Conservation (phyloP, 805 yeast species). For the Candida tammaniensis region DNA sequence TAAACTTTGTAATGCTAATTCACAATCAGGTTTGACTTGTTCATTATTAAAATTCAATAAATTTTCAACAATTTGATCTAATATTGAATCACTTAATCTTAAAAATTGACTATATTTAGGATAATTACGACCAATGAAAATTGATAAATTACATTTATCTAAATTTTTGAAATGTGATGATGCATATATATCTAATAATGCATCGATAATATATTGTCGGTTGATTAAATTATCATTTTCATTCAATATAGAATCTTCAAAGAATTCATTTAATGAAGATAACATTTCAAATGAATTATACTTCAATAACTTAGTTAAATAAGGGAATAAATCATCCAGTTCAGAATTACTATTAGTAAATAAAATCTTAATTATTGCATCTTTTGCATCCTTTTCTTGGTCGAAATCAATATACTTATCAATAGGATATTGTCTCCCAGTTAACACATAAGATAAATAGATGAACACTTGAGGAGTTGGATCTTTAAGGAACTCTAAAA, state of each 20-base stretch:
- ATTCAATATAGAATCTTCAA: conserved; percentile 76
- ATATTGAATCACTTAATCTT: conserved; percentile 58
- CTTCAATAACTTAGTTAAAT: conserved; percentile 55
- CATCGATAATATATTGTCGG: conserved; percentile 77
- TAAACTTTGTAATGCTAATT: conserved; percentile 71
- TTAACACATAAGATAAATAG: conserved; percentile 65
- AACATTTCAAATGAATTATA: conserved; percentile 59
- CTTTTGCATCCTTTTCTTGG: conserved; percentile 42
- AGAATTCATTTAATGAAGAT: conserved; percentile 70
- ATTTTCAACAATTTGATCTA: conserved; percentile 46
- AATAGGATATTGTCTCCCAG: conserved; percentile 82
- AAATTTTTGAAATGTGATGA: conserved; percentile 25
- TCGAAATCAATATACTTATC: conserved; percentile 44
- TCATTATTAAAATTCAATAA: conserved; percentile 44
- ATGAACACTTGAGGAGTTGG: conserved; percentile 28
- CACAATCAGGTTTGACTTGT: conserved; percentile 54
- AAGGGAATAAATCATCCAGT: conserved; percentile 56
- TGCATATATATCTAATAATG: conserved; percentile 58
- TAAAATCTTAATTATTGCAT: conserved; percentile 50
- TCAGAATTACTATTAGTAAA: conserved; percentile 28
- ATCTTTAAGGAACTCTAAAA: conserved; percentile 53
- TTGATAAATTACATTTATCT: conserved; percentile 43
- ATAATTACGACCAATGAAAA: conserved; percentile 76
- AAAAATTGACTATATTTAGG: conserved; percentile 86
- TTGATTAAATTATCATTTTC: conserved; percentile 51